These are phyloP conservation scores for Pestalotiopsis sp. DNA, from an alignment of 2,329 filamentous ascomycete species.

Conservation along the genomic window DNA sequence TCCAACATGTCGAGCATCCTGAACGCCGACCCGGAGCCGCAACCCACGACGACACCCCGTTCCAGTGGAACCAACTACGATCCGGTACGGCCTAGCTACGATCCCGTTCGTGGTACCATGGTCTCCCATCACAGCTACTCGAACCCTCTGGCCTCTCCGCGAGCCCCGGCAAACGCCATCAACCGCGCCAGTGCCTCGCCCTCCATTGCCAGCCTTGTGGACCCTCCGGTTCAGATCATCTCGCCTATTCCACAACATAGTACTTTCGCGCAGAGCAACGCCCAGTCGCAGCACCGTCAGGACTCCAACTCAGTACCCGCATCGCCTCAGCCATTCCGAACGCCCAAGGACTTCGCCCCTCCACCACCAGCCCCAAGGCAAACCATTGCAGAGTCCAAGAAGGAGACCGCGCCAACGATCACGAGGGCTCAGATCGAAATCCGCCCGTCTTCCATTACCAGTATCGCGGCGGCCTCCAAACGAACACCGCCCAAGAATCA, in stretches of 20 bases:
- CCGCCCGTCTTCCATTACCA: conserved; percentile 35
- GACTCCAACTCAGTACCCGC: conserved; percentile 42
- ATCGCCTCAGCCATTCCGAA: conserved; percentile 43
- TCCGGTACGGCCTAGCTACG: conserved; percentile 79
- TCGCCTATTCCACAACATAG: conserved; percentile 41
- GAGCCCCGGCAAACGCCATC: conserved; percentile 41
- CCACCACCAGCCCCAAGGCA: conserved; percentile 36
- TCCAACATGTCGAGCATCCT: conserved; percentile 55
- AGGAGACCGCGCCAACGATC: conserved; percentile 29
- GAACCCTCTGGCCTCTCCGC: conserved; percentile 53
- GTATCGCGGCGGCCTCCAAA: conserved; percentile 32
- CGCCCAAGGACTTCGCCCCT: conserved; percentile 34
- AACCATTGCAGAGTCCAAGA: conserved; percentile 38
- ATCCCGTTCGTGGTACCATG: conserved; percentile 66
- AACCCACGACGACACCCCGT: conserved; percentile 49
- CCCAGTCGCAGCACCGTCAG: conserved; percentile 31
- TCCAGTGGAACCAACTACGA: conserved; percentile 86
- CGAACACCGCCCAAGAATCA: conserved; percentile 37
- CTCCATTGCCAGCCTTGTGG: conserved; percentile 88
- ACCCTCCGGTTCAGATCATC: conserved; percentile 59
- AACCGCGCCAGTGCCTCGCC: conserved; percentile 86
- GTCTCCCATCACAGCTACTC: conserved; percentile 52
- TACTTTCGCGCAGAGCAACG: conserved; percentile 34
- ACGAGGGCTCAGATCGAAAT: conserved; percentile 34
- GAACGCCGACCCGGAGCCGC: conserved; percentile 53